Conservation (phyloP, 2,329 filamentous ascomycete genomes). For the Aspergillus versicolor region DNA sequence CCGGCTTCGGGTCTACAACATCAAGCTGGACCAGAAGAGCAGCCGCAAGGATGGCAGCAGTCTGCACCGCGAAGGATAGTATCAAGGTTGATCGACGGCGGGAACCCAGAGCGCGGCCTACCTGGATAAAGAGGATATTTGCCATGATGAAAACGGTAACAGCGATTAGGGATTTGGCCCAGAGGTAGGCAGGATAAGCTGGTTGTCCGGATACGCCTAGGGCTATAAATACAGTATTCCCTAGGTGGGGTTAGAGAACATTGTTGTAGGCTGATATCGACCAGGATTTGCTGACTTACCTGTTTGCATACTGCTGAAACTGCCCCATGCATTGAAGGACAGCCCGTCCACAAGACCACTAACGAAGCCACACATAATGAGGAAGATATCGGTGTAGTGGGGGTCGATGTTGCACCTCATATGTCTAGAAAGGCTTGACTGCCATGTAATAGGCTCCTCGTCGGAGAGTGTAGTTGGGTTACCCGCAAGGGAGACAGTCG, state of each 20-base stretch:
- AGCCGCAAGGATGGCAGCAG: constrained; percentile 33
- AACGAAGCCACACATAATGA: constrained; percentile 39
- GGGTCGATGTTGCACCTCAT: constrained; percentile 25
- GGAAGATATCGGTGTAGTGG: constrained; percentile 26
- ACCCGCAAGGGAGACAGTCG: constrained; percentile 23
- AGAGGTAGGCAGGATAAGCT: constrained; percentile 39
- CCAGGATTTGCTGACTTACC: constrained; percentile 24
- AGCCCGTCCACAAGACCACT: constrained; percentile 41
- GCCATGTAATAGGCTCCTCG: constrained; percentile 12
- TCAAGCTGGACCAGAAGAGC: constrained; percentile 36
- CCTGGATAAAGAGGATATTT: constrained; percentile 40
- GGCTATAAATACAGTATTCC: constrained; percentile 46
- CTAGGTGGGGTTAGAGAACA: constrained; percentile 22
- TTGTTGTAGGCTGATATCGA: not conserved
- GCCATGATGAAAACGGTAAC: constrained; percentile 39
- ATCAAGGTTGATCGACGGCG: constrained; percentile 40
- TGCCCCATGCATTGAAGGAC: constrained; percentile 44
- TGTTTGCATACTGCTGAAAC: constrained; percentile 45
- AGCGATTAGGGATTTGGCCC: constrained; percentile 45
- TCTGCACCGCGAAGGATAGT: constrained; percentile 41
- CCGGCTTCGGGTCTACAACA: constrained; percentile 31
- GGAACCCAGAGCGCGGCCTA: constrained; percentile 31
- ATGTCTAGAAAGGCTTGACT: constrained; percentile 20
- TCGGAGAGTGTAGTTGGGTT: constrained; percentile 10
- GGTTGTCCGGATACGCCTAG: constrained; percentile 44